Conservation (phyloP, 1,284 basidiomycete genomes). For the Ustilago loliicola region DNA sequence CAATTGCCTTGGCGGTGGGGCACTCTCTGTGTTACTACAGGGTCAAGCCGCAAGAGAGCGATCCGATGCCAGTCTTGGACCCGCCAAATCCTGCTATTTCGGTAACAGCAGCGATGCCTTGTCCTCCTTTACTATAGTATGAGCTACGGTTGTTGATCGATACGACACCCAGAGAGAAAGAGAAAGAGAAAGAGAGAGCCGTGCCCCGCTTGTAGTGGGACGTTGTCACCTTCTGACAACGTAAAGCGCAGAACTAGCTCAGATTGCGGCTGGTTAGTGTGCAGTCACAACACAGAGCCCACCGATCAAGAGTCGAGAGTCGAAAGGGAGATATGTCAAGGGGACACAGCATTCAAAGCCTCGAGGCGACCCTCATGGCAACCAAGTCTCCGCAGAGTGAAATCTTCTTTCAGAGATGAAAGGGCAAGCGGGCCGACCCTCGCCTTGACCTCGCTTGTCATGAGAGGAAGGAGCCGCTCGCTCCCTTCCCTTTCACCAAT, state of each 20-base stretch:
- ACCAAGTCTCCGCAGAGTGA: background rate
- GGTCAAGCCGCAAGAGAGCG: slow-evolving; percentile 1
- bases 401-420: slow-evolving; percentile 2
- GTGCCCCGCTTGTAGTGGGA: background rate
- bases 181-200: background rate
- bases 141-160: background rate
- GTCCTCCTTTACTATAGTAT: background rate
- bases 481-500: background rate
- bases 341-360: background rate
- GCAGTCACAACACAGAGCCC: background rate
- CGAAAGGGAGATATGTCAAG: background rate
- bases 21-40: background rate
- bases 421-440: background rate
- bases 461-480: background rate
- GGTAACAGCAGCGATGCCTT: background rate
- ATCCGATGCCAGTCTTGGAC: background rate
- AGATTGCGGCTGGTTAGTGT: background rate
- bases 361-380: background rate
- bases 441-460: background rate
- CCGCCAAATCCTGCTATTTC: background rate
- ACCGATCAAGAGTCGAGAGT: background rate
- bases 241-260: background rate
- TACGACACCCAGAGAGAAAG: background rate
- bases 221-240: background rate
- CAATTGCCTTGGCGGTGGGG: background rate